Percentiles rank a stretch among this genome's conserved stretches.
Conservation (phyloP, 208 protist genomes). For the Leishmania tropica region DNA sequence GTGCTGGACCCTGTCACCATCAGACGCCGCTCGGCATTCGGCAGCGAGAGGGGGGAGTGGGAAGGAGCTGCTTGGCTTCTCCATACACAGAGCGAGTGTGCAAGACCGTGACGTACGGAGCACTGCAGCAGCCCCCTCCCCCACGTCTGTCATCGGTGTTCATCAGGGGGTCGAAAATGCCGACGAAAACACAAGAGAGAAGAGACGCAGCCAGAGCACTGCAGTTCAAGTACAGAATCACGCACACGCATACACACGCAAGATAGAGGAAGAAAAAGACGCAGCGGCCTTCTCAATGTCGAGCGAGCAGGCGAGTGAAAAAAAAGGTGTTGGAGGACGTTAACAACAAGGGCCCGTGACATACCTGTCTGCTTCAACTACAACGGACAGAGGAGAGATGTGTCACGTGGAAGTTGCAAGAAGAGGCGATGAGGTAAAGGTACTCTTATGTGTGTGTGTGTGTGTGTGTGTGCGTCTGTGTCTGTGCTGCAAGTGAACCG, state of each 20-base stretch:
- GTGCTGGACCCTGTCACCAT: background rate
- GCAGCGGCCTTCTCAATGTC: background rate
- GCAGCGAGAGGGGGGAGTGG: background rate
- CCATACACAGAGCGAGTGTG: background rate
- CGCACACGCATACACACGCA: background rate
- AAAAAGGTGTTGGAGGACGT: background rate
- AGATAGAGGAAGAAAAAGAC: background rate
- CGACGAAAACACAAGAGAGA: background rate
- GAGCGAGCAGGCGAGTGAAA: background rate
- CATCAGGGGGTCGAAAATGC: background rate
- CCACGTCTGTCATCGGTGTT: background rate
- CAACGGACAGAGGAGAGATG: background rate
- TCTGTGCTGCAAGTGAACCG: background rate
- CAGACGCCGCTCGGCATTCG: background rate
- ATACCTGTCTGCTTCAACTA: background rate
- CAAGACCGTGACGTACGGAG: background rate
- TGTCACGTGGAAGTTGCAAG: background rate
- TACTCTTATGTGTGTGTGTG: background rate
- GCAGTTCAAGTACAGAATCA: background rate
- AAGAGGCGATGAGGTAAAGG: background rate
- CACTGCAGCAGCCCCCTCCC: background rate
- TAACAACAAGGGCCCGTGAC: background rate
- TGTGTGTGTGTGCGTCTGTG: background rate
- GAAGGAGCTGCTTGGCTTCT: background rate
- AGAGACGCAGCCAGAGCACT: background rate